Conservation (phyloP, 1,139 yeast species). For the Candida frijolesensis region DNA sequence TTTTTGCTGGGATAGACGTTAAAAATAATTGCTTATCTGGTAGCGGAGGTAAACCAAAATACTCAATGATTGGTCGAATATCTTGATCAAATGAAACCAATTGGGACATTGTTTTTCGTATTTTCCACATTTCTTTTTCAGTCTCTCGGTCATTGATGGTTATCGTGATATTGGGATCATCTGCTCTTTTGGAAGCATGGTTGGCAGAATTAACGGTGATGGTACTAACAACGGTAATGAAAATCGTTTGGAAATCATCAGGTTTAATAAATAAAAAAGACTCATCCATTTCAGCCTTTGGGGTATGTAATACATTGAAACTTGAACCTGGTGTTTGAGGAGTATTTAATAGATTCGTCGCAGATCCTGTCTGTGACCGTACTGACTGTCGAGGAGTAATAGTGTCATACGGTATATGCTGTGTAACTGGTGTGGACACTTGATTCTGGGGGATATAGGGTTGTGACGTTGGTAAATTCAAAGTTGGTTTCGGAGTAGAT, state of each 20-base stretch:
- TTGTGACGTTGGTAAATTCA: constrained; percentile 1
- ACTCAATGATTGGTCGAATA: constrained; percentile 55
- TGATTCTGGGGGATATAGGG: neutral
- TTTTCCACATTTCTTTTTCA: constrained; percentile 70
- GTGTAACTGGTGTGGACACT: neutral
- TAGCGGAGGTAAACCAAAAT: constrained; percentile 65
- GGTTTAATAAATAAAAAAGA: constrained; percentile 61
- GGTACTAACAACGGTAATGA: constrained; percentile 60
- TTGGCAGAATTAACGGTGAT: constrained; percentile 40
- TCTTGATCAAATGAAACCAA: constrained; percentile 57
- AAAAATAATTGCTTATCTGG: constrained; percentile 58
- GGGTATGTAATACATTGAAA: constrained; percentile 29
- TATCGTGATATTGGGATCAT: constrained; percentile 63
- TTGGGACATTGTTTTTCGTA: constrained; percentile 61
- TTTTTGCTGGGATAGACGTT: constrained; percentile 63
- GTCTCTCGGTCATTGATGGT: constrained; percentile 61
- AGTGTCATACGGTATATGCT: neutral
- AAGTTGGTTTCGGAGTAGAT: constrained; percentile 3
- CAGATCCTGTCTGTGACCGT: constrained; percentile 13
- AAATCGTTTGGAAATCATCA: constrained; percentile 62
- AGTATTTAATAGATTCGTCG: constrained; percentile 7
- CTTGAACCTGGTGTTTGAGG: constrained; percentile 21
- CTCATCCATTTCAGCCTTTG: constrained; percentile 30
- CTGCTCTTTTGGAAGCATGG: constrained; percentile 37
- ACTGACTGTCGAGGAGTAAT: constrained; percentile 10